phyloP scores from a whole-genome alignment of 2,329 filamentous ascomycete genomes.

The Corynespora cassiicola region DNA sequence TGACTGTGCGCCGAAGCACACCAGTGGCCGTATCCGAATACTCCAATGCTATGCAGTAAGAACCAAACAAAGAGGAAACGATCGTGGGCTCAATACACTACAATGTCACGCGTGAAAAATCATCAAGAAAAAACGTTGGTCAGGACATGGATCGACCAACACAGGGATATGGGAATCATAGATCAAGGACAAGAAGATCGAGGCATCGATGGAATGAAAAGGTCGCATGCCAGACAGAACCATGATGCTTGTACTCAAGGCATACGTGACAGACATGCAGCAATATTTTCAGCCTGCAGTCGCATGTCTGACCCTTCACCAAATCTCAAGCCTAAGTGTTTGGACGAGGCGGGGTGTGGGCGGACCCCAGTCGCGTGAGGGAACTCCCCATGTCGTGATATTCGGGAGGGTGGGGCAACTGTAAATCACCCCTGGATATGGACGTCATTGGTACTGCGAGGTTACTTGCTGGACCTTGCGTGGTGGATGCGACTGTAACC shows the following conservation, averaged over 20 bases:
- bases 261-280: no score
- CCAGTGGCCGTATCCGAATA: conserved; percentile 1
- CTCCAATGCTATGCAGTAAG: conserved; percentile 7
- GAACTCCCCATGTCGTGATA: conserved; percentile 36
- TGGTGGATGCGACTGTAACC: conserved; percentile 15
- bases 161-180: background rate
- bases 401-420: conserved; percentile 44
- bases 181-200: no score
- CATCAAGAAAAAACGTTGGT: no score
- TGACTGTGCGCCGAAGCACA: no score
- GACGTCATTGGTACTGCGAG: conserved; percentile 47
- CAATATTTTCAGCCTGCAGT: no score
- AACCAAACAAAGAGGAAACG: background rate
- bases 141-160: background rate
- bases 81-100: conserved; percentile 3
- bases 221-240: no score
- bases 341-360: conserved; percentile 4
- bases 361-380: conserved; percentile 6
- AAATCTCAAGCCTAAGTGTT: conserved; percentile 1
- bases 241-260: no score
- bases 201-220: no score
- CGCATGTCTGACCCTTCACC: no score
- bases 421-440: conserved; percentile 42
- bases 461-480: conserved; percentile 6
- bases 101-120: background rate